These are phyloP conservation scores for Naganishia sp. DNA, from an alignment of 1,284 basidiomycete species.

Conservation along the genomic window DNA sequence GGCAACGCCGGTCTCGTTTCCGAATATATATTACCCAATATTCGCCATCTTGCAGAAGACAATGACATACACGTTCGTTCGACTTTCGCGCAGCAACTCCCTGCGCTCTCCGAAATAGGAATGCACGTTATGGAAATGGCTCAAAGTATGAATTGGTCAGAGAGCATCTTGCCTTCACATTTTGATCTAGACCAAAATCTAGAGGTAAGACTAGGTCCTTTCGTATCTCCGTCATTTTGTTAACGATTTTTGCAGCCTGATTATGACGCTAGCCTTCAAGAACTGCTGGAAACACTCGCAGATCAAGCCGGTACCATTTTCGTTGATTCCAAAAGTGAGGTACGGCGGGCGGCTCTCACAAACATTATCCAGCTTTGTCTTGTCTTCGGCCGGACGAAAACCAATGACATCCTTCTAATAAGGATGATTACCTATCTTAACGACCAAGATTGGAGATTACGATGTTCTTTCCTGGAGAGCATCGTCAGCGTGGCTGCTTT, in stretches of 20 bases:
- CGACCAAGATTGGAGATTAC: conserved; percentile 87
- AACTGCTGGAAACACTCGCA: conserved; percentile 81
- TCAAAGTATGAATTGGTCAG: conserved; percentile 81
- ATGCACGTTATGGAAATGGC: conserved; percentile 76
- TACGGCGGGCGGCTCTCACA: conserved; percentile 62
- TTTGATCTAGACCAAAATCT: conserved; percentile 73
- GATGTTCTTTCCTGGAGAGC: conserved; percentile 91
- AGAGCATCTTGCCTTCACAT: conserved; percentile 67
- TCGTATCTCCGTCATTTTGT: conserved; percentile 18
- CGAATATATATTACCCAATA: conserved; percentile 92
- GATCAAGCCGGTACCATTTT: conserved; percentile 78
- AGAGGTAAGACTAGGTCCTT: conserved; percentile 60
- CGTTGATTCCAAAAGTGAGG: conserved; percentile 58
- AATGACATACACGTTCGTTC: conserved; percentile 83
- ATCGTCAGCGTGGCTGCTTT: conserved; percentile 93
- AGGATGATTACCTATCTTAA: conserved; percentile 99
- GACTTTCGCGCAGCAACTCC: conserved; percentile 84
- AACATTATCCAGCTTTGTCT: conserved; percentile 85
- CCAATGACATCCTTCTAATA: conserved; percentile 90
- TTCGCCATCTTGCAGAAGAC: conserved; percentile 78
- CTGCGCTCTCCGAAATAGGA: conserved; percentile 78
- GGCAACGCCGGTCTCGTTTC: conserved; percentile 83
- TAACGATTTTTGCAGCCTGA: conserved; percentile 62
- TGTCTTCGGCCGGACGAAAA: conserved; percentile 87
- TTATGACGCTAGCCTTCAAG: conserved; percentile 80